These are phyloP conservation scores for Linaria vulgaris DNA, from an alignment of 257 asterid species.

Conservation along the genomic window DNA sequence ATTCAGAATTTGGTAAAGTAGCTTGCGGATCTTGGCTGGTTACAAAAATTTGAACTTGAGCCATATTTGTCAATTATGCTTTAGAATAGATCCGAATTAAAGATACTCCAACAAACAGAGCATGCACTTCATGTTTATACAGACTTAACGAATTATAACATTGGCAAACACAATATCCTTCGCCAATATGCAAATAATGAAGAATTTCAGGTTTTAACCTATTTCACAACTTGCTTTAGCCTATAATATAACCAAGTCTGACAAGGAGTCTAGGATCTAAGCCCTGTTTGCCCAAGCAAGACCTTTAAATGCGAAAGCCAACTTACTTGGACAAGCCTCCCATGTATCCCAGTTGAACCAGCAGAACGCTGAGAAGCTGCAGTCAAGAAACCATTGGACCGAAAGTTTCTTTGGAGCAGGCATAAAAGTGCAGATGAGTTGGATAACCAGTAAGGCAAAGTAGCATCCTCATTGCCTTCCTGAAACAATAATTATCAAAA, in stretches of 20 bases:
- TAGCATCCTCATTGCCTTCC: constrained; percentile 74
- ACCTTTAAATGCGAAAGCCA: background rate
- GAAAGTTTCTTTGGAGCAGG: constrained; percentile 87
- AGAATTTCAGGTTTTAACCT: background rate
- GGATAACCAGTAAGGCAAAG: constrained; percentile 94
- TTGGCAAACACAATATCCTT: background rate
- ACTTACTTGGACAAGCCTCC: constrained; percentile 76
- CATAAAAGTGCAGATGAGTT: constrained; percentile 93
- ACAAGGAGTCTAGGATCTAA: constrained; percentile 2
- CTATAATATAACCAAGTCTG: background rate
- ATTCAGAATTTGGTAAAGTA: background rate
- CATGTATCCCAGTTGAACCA: constrained; percentile 68
- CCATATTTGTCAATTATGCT: background rate
- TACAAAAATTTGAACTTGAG: background rate
- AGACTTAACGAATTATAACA: background rate
- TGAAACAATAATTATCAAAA: constrained; percentile 35
- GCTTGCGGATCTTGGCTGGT: background rate
- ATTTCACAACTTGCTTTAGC: background rate
- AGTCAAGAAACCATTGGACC: constrained; percentile 78
- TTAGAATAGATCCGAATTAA: background rate
- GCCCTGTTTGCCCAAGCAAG: constrained; percentile 7
- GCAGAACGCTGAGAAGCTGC: constrained; percentile 78
- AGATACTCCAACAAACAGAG: background rate
- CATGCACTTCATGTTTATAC: background rate
- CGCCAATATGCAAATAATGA: background rate